Base-by-base conservation (phyloP, 2,329 filamentous ascomycete genomes). In the Colletotrichum sp. region DNA sequence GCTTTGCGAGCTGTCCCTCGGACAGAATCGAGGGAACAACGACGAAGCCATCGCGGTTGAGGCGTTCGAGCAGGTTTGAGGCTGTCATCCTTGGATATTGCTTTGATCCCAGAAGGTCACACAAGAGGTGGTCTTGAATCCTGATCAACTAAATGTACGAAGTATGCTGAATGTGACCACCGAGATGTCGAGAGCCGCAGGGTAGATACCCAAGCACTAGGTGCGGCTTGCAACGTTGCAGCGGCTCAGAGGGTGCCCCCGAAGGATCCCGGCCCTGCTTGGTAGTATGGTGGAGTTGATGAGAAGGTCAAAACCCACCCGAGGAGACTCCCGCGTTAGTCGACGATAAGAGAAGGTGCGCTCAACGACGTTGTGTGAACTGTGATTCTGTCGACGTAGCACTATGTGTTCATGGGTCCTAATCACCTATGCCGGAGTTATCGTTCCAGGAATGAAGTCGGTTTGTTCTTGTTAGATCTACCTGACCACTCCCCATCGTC, bases 1-100 rank as follows among this genome's bases (percentile, higher is more conserved):
- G 92, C 24, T 85, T 80, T 28, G 86, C 77, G 60, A 97, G 87
- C 76, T 92, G 88, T 21, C 85, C 72, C 3, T 88, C 84, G 73
- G 88, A 85, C 80, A 98, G 88, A 78, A 95, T 87, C 44, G 89
- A 90, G 55, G 91, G 93, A 81, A 97, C 89, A 72, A 94, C 86
- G 65, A 96, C 93, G 88, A 94, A 98, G 84, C 95, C 95, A 84
- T 97, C 91, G 69, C 87, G 87, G 77, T 92, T 89, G 79, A 96
- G 93, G 75, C 88, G 84, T 77, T 88, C 85, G 69, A 89, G 86
- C 69, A 91, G 85, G 26, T 18, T 44, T 28, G 63, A 63, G 13
- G 30, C 21, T 8, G 64, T 24, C 77, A 78, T 77, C 15, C 1
- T 64, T n/a, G 62, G 39, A n/a, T 49, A 36, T 15, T 8, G 24